These are phyloP conservation scores for Penicillium sp. DNA, from an alignment of 2,329 filamentous ascomycete genomes.

Conservation along the genomic window DNA sequence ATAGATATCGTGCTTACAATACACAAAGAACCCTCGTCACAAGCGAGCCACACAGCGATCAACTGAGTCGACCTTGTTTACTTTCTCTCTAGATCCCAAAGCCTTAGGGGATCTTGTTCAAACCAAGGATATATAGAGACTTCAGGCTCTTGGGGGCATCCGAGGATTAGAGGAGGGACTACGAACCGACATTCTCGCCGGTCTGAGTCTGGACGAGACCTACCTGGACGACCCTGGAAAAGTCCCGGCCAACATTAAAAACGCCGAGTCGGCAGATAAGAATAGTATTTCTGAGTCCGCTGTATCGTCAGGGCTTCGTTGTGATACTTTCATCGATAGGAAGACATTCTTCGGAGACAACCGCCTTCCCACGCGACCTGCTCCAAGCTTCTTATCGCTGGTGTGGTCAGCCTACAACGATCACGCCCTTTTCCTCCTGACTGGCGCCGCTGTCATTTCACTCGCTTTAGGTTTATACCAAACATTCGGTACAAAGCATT, in stretches of 20 bases:
- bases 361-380: conserved; percentile 60
- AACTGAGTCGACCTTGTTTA: not conserved
- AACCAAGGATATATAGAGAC: not conserved
- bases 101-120: conserved; percentile 1
- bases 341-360: conserved; percentile 63
- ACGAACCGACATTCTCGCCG: conserved; percentile 54
- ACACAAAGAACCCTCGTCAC: not conserved
- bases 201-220: conserved; percentile 63
- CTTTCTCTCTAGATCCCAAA: conserved; percentile 1
- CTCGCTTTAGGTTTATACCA: conserved; percentile 66
- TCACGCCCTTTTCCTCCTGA: conserved; percentile 67
- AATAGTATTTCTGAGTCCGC: not conserved
- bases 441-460: conserved; percentile 64
- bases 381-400: conserved; percentile 62
- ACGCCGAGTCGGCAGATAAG: not conserved
- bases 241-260: not conserved
- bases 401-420: conserved; percentile 77
- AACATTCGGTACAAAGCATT: conserved; percentile 27
- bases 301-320: not conserved
- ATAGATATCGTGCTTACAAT: not conserved
- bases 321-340: conserved; percentile 46
- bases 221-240: conserved; percentile 48
- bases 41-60: not conserved
- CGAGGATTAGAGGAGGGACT: conserved; percentile 63
- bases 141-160: conserved; percentile 39